Conservation (phyloP, 208 protist genomes). For the Blechomonas ayalai region DNA sequence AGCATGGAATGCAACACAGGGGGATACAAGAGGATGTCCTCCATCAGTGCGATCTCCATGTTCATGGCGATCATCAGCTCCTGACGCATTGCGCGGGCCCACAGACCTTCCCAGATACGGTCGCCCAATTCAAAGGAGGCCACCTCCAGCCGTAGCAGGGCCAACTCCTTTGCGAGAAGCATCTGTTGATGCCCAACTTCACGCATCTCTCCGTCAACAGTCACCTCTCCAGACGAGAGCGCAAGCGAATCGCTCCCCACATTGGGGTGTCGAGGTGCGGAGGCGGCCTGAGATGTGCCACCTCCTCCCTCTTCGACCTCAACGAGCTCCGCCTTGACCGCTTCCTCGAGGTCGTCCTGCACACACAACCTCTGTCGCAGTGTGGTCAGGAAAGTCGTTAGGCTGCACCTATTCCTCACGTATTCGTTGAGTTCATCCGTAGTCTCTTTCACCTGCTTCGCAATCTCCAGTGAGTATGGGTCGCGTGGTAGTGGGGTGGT, state of each 20-base stretch:
- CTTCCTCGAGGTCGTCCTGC: conserved; percentile 57
- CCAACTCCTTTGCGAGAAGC: conserved; percentile 58
- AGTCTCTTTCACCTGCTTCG: conserved; percentile 42
- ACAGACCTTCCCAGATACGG: conserved; percentile 73
- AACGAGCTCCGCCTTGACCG: conserved; percentile 55
- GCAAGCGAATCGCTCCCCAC: conserved; percentile 8
- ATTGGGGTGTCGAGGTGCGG: background rate
- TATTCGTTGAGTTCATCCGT: conserved; percentile 33
- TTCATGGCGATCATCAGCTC: conserved; percentile 53
- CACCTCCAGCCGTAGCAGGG: conserved; percentile 60
- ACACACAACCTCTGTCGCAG: conserved; percentile 54
- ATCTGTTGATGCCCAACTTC: conserved; percentile 67
- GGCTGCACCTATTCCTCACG: conserved; percentile 27
- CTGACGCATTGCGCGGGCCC: conserved; percentile 73
- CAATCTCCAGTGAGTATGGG: conserved; percentile 58
- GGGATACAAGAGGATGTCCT: conserved; percentile 50
- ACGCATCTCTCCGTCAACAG: conserved; percentile 48
- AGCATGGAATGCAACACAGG: conserved; percentile 29
- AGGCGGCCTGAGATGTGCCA: background rate
- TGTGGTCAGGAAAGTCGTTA: conserved; percentile 24
- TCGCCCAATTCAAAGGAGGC: conserved; percentile 61
- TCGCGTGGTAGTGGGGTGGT: conserved; percentile 59
- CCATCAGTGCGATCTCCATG: conserved; percentile 58
- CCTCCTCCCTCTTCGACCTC: conserved; percentile 10
- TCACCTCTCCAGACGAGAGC: conserved; percentile 13